Evolutionary conservation across 495 filamentous ascomycete species (phyloP), one percentile per base, ranked within the genome.

Genomic region (Tetracladium marchalianum): DNA sequence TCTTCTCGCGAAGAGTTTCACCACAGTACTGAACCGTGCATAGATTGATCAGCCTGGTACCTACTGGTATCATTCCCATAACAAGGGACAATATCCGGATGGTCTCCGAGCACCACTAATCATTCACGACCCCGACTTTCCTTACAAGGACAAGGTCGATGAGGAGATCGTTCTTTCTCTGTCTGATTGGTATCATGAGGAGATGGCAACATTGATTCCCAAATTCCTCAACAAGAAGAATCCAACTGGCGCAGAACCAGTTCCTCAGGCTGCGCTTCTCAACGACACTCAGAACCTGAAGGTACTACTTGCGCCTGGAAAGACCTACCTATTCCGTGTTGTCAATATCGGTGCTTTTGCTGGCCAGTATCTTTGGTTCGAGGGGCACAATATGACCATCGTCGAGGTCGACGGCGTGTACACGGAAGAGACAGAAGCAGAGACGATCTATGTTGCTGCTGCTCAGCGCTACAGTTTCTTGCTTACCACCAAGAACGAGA

Each of bases 261-360:
- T 87, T 5, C 83, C 83, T 0, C 61, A 87, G 35, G 65, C 77
- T 2, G 76, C 76, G 24, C 44, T 58, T n/a, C 33, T 58, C 22
- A 58, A 58, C 34, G 55, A 58, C 38, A 80, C 72, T 0, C 56
- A 69, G 52, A 73, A 80, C 48, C 55, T 69, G 5, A 76, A 63
- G 12, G 50, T 87, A 7, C 35, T 68, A 0, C 71, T 87, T 1
- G 45, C 80, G 45, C 76, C 87, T 0, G 80, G 79, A 10, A 90
- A 82, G 58, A 94, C 86, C 0, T 95, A 95, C 48, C 66, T 90
- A 11, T 71, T 95, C 58, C 80, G 81, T 11, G 68, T 90, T 45
- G 63, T 87, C 59, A 92, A 92, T 58, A 72, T 82, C 12, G 81
- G 75, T 3, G 82, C 81, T 11, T 87, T 87, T 58, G 75, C 78